Base-by-base conservation (phyloP, 352 stramenopile genomes). In the Phytophthora sp. region DNA sequence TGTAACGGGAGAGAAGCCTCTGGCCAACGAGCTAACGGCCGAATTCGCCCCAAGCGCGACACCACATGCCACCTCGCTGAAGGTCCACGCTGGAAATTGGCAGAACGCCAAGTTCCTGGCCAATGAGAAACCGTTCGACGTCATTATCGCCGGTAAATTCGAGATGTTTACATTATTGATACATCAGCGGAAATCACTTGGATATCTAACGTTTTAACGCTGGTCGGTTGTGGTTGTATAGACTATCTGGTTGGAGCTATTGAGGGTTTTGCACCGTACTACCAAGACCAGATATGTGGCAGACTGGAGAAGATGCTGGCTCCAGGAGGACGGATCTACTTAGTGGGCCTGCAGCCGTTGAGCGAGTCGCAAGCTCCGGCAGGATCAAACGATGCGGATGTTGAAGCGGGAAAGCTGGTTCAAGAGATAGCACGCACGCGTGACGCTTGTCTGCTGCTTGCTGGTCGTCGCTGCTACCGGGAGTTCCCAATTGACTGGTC, bases 231-330 rank as follows among this genome's bases (percentile, higher is more conserved):
- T 47, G 24, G 13, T 33, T 33, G 1, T 50, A 12, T 36, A 84
- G 93, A 98, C 70, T 98, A 98, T 70, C 74, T 98, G 4, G 80
- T 98, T 23, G 93, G 93, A 45, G 91, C 93, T 11, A 94, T 98
- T 54, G 93, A 98, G 63, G 93, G 91, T 18, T 97, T 98, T 71
- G 85, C 80, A 30, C 91, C 93, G 0, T 98, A 96, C 69, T 93
- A 86, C 61, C 91, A 98, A 74, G 80, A 89, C 55, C 69, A 82
- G 39, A 76, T 89, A 41, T 81, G 74, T 54, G 60, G 65, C 20
- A 80, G 93, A 53, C 76, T 98, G n/a, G 62, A 81, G 20, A 71
- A 71, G 6, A 72, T 93, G 54, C 66, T 98, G 9, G 81, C 80
- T 31, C 87, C 89, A 7, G 89, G 88, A 59, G 93, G 93, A 7